These are phyloP conservation scores for Aspergillus avenaceus DNA, from an alignment of 495 filamentous ascomycete species.

Conservation along the genomic window DNA sequence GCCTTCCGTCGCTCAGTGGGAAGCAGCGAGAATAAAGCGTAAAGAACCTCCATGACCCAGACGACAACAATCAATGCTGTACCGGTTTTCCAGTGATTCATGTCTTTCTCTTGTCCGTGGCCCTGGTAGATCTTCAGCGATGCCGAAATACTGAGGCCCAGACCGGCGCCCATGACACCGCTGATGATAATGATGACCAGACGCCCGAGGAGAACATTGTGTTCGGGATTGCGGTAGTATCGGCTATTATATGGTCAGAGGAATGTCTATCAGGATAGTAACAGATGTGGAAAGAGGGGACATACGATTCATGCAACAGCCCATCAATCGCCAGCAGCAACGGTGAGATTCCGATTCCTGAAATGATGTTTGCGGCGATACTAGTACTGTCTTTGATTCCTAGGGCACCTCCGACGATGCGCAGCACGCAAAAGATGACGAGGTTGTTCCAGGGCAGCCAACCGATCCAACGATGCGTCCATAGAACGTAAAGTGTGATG, in stretches of 20 bases:
- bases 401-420: constrained; percentile 31
- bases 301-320: constrained; percentile 40
- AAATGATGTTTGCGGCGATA: constrained; percentile 28
- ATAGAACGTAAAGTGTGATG: constrained; percentile 25
- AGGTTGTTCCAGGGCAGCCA: constrained; percentile 38
- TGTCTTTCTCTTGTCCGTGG: background rate
- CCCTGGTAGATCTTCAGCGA: constrained; percentile 10
- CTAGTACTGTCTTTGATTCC: constrained; percentile 18
- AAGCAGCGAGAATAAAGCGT: constrained; percentile 18
- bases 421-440: constrained; percentile 31
- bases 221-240: constrained; percentile 14
- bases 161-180: constrained; percentile 12
- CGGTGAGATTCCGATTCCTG: constrained; percentile 40
- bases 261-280: background rate
- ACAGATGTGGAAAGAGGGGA: background rate
- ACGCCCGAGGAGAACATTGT: constrained; percentile 24
- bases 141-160: constrained; percentile 5
- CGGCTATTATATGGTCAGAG: constrained; percentile 7
- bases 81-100: constrained; percentile 25
- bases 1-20: constrained; percentile 1
- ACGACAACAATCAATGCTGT: constrained; percentile 26
- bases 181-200: constrained; percentile 15
- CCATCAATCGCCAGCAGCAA: constrained; percentile 34
- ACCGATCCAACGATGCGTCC: constrained; percentile 29
- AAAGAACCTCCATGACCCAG: constrained; percentile 26